A percentile compares a stretch with the other conserved stretches of the same genome.
These are phyloP conservation scores for Phylloporus sp. DNA, from an alignment of 1,284 basidiomycete genomes.

Conservation along the genomic window DNA sequence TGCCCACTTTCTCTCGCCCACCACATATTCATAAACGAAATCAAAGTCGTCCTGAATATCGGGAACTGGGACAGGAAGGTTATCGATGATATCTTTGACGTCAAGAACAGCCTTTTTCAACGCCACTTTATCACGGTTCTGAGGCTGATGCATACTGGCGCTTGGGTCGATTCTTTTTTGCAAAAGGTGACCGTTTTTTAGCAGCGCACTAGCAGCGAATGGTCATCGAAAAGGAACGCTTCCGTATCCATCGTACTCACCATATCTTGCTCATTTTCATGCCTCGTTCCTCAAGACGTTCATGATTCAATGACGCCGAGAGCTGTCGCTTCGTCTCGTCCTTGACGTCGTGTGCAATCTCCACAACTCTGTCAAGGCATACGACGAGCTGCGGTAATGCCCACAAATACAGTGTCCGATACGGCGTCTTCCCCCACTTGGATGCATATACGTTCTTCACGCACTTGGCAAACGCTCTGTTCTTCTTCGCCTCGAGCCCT, in stretches of 20 bases:
- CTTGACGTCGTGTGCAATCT: constrained; percentile 43
- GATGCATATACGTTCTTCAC: too few relatives aligned
- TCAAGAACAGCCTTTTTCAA: constrained; percentile 37
- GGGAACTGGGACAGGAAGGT: constrained; percentile 20
- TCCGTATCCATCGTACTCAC: constrained; percentile 31
- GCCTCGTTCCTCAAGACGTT: constrained; percentile 46
- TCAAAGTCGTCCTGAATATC: constrained; percentile 39
- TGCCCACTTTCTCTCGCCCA: too few relatives aligned
- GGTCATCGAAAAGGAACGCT: background rate
- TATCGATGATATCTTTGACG: constrained; percentile 34
- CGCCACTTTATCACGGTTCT: constrained; percentile 14
- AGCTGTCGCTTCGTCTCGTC: constrained; percentile 44
- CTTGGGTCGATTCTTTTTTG: constrained; percentile 39
- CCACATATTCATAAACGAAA: too few relatives aligned
- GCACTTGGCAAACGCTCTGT: too few relatives aligned
- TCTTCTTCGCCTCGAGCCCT: constrained; percentile 35
- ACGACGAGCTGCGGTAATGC: constrained; percentile 58
- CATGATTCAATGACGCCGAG: constrained; percentile 36
- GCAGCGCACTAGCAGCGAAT: constrained; percentile 26
- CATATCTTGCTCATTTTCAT: constrained; percentile 39
- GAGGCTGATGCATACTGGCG: constrained; percentile 33
- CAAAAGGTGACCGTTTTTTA: constrained; percentile 30
- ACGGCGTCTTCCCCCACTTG: constrained; percentile 45
- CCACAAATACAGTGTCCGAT: constrained; percentile 56
- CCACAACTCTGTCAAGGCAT: constrained; percentile 51